Conservation (phyloP, 768 basidiomycete species). For the Tephrocybe sp. region DNA sequence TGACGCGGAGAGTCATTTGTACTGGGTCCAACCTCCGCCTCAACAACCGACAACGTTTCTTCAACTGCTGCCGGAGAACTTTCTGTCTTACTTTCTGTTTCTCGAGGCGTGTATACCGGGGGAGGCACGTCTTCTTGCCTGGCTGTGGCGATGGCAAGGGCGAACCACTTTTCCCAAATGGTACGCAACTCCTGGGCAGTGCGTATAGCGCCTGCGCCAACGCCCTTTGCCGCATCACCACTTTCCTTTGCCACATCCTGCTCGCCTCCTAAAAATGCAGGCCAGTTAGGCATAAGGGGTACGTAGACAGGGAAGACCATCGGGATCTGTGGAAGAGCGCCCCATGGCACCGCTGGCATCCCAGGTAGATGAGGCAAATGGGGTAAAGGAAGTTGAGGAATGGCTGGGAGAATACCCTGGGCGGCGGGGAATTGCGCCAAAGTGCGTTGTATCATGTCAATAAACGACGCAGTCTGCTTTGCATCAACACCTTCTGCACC, state of each 20-base stretch:
- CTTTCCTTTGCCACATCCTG: constrained; percentile 28
- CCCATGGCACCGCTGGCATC: constrained; percentile 64
- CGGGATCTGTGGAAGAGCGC: constrained; percentile 61
- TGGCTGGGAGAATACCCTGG: constrained; percentile 46
- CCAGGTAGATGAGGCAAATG: constrained; percentile 66
- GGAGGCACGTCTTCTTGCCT: constrained; percentile 57
- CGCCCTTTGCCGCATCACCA: constrained; percentile 32
- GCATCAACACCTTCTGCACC: constrained; percentile 29
- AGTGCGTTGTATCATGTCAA: constrained; percentile 75
- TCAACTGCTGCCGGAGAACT: constrained; percentile 4
- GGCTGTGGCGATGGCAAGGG: constrained; percentile 48
- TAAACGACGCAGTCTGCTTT: constrained; percentile 51
- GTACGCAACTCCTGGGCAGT: constrained; percentile 63
- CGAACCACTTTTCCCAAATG: constrained; percentile 77
- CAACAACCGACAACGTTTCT: constrained; percentile 5
- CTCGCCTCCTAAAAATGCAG: constrained; percentile 58
- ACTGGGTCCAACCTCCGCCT: constrained; percentile 8
- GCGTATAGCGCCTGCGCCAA: constrained; percentile 41
- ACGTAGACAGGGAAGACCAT: constrained; percentile 80
- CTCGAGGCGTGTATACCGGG: constrained; percentile 71
- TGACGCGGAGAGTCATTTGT: constrained; percentile 15
- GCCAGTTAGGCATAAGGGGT: constrained; percentile 62
- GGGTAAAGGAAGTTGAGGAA: constrained; percentile 48
- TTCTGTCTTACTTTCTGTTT: constrained; percentile 20
- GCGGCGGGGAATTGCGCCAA: constrained; percentile 60